Percentiles rank a stretch among this genome's conserved stretches.
Evolutionary conservation across 73 alveolate species (phyloP).

Genomic region (Vitrella brassicaformis): DNA sequence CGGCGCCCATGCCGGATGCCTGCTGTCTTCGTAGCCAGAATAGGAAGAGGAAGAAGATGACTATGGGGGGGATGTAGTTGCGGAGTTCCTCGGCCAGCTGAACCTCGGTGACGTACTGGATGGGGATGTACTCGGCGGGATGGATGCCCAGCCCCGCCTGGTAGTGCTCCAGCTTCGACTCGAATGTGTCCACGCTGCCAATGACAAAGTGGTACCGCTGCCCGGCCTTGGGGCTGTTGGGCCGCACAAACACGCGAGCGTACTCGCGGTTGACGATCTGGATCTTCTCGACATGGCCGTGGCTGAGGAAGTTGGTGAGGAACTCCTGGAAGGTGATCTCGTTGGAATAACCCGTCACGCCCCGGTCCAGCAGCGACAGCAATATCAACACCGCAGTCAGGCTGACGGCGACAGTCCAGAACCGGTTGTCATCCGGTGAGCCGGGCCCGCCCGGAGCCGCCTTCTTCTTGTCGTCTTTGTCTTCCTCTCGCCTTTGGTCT

Average conservation of each 20-base stretch:
- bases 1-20: background rate
- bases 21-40: background rate
- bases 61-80: background rate
- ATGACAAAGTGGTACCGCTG: background rate
- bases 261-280: slow-evolving; percentile 18
- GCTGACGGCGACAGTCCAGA: background rate
- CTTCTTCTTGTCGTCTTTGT: background rate
- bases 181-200: slow-evolving; percentile 21
- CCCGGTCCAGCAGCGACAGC: background rate
- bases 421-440: background rate
- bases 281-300: slow-evolving; percentile 21
- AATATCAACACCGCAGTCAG: background rate
- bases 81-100: background rate
- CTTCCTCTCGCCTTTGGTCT: background rate
- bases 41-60: background rate
- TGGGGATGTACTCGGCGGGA: slow-evolving; percentile 2
- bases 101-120: slow-evolving; percentile 6
- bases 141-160: slow-evolving; percentile 7
- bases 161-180: slow-evolving; percentile 15
- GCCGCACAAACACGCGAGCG: slow-evolving; percentile 22
- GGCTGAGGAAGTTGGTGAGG: slow-evolving; percentile 11
- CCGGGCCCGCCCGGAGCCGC: background rate
- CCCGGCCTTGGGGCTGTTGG: slow-evolving; percentile 2
- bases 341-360: background rate
- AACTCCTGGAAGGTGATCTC: slow-evolving; percentile 26